Percentiles rank a stretch among this genome's conserved stretches.
Conservation (phyloP, 1,284 basidiomycete genomes). For the Puccinia polysora region DNA sequence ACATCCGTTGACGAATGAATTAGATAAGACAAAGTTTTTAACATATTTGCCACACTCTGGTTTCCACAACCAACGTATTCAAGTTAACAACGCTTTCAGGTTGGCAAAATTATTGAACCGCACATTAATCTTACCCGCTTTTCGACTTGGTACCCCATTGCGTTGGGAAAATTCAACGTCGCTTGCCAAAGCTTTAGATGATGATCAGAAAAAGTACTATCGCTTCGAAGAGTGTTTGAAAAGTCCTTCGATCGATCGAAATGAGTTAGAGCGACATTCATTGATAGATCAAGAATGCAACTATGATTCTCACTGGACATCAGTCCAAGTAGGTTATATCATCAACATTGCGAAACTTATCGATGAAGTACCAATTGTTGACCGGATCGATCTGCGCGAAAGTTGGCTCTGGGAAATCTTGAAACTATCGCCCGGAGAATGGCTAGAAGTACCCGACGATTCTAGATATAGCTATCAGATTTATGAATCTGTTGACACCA, state of each 20-base stretch:
- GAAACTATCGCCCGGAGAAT: slow-evolving; percentile 6
- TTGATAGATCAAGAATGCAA: slow-evolving; percentile 58
- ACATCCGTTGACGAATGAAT: slow-evolving; percentile 5
- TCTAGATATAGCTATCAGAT: slow-evolving; percentile 19
- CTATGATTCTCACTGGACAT: slow-evolving; percentile 57
- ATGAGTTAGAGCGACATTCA: slow-evolving; percentile 45
- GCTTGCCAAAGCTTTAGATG: slow-evolving; percentile 59
- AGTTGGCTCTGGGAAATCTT: too few species aligned
- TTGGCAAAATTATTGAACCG: slow-evolving; percentile 66
- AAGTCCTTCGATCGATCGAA: too few species aligned
- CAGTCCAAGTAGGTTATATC: slow-evolving; percentile 67
- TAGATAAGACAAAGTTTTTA: slow-evolving; percentile 44
- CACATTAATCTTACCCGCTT: slow-evolving; percentile 67
- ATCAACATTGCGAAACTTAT: slow-evolving; percentile 58
- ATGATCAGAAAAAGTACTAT: slow-evolving; percentile 57
- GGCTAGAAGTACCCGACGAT: slow-evolving; percentile 4
- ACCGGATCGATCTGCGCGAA: slow-evolving; percentile 4
- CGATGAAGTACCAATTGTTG: slow-evolving; percentile 51
- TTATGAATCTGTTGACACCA: neutral
- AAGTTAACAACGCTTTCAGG: slow-evolving; percentile 71
- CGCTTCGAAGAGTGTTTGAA: slow-evolving; percentile 47
- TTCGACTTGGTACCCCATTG: slow-evolving; percentile 65
- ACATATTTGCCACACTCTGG: slow-evolving; percentile 55
- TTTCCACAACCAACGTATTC: slow-evolving; percentile 76
- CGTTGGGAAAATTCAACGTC: slow-evolving; percentile 58